phyloP scores from a whole-genome alignment of 306 rosid species.

The Dryas drummondii region DNA sequence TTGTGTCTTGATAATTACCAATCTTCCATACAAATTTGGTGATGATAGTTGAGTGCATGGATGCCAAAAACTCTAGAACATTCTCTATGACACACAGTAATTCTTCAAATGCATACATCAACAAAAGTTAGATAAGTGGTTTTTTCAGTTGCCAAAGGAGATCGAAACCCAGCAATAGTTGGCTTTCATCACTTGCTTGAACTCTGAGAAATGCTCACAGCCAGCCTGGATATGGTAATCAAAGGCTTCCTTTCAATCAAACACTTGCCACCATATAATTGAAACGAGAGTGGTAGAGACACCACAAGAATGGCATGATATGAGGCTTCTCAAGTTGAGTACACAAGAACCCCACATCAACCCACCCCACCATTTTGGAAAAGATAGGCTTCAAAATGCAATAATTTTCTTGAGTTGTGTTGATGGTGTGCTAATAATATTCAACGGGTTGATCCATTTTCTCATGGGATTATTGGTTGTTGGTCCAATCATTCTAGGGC shows the following conservation, averaged over 20 bases:
- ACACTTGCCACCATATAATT: background rate
- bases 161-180: background rate
- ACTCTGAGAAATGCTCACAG: background rate
- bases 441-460: background rate
- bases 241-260: background rate
- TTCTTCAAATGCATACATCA: background rate
- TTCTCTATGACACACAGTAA: no score
- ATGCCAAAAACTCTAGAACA: no score
- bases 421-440: background rate
- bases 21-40: background rate
- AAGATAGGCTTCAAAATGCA: conserved; percentile 12
- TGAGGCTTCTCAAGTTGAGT: conserved; percentile 7
- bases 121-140: background rate
- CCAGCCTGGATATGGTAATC: background rate
- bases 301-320: background rate
- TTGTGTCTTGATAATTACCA: no score
- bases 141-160: conserved; percentile 1
- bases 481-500: background rate
- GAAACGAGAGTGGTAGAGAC: background rate
- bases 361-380: conserved; percentile 16
- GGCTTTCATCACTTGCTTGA: background rate
- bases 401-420: conserved; percentile 7
- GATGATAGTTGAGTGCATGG: no score
- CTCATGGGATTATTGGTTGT: conserved; percentile 16
- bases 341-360: conserved; percentile 34